A percentile compares a stretch with the other conserved stretches of the same genome.
These are phyloP conservation scores for Wallacemonas sp. DNA, from an alignment of 208 protist genomes.

Conservation along the genomic window DNA sequence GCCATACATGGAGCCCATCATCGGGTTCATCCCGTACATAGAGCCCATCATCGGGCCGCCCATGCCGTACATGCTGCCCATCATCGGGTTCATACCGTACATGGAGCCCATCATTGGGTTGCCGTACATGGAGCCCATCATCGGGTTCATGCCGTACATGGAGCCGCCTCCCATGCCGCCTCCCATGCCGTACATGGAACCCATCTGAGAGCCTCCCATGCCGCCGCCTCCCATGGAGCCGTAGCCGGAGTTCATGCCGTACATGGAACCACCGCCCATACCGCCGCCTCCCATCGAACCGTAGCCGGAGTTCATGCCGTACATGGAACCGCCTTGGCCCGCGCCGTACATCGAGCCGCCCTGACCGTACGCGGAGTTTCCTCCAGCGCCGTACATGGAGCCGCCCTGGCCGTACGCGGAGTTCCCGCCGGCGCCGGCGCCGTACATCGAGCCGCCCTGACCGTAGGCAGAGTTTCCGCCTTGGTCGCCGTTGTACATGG, in stretches of 20 bases:
- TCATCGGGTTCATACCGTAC: slow-evolving; percentile 18
- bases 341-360: slow-evolving; percentile 28
- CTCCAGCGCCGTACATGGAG: slow-evolving; percentile 21
- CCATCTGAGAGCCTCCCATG: slow-evolving; percentile 16
- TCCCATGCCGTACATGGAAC: slow-evolving; percentile 26
- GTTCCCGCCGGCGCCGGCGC: neutral
- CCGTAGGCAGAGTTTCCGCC: slow-evolving; percentile 8
- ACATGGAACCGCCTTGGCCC: slow-evolving; percentile 38
- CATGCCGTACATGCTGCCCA: slow-evolving; percentile 35
- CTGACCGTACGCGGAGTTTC: slow-evolving; percentile 18
- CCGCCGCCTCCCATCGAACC: slow-evolving; percentile 19
- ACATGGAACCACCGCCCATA: slow-evolving; percentile 39
- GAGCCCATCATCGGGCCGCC: slow-evolving; percentile 6
- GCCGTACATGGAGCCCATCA: slow-evolving; percentile 15
- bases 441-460: slow-evolving; percentile 22
- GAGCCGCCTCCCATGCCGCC: slow-evolving; percentile 23
- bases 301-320: slow-evolving; percentile 25
- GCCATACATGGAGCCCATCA: slow-evolving; percentile 19
- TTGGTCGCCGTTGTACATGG: slow-evolving; percentile 17
- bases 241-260: slow-evolving; percentile 23
- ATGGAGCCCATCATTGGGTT: slow-evolving; percentile 3
- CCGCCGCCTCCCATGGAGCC: slow-evolving; percentile 20
- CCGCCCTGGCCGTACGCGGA: slow-evolving; percentile 26
- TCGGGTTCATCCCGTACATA: slow-evolving; percentile 22
- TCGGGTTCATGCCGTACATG: slow-evolving; percentile 28